Base-by-base conservation (phyloP, 208 protist genomes). In the Crithidia expoeki region DNA sequence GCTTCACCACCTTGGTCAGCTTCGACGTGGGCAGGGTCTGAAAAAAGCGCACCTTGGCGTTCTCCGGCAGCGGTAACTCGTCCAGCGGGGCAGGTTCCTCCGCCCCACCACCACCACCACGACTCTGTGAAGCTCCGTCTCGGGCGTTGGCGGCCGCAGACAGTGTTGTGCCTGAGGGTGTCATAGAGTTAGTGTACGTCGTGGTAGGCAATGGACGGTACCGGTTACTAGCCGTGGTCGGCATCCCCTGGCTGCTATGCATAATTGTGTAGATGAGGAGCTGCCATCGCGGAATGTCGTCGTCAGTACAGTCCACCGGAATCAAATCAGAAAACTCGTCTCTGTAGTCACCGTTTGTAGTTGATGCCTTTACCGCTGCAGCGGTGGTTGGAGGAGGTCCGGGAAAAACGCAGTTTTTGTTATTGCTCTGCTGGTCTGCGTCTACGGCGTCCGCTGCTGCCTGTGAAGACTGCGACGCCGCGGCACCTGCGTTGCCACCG, bases 1-100 rank as follows among this genome's bases (percentile, higher is more conserved):
- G 76, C 81, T 97, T 97, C 23, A 96, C 86, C 12, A 96, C 79
- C 61, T 96, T 95, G 28, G 50, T 76, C 16, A 55, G 19, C 73
- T 86, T 87, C 16, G 62, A 32, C n/a, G 79, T 65, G 6, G 80
- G 58, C 23, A 96, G 53, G 2, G 84, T 80, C 55, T 87, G 71
- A 50, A 88, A 74, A 36, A 83, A 86, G 28, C 40, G 74, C 46
- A 73, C 34, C 36, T 38, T 68, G 0, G 79, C 53, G 23, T 65
- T 49, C 6, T 63, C 53, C 30, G 52, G 50, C 47, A 80, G 57
- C 36, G 49, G 42, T 14, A 62, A 38, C 49, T 68, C 75, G n/a
- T 76, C 68, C 66, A 69, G 11, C 14, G 46, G 51, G 14, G 27
- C 40, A 4, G 42, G 53, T 36, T 72, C 72, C 32, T 38, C 16